Percentiles rank a stretch among this genome's conserved stretches.
phyloP scores from a whole-genome alignment of 441 rosid genomes.

The Populus hybrid region DNA sequence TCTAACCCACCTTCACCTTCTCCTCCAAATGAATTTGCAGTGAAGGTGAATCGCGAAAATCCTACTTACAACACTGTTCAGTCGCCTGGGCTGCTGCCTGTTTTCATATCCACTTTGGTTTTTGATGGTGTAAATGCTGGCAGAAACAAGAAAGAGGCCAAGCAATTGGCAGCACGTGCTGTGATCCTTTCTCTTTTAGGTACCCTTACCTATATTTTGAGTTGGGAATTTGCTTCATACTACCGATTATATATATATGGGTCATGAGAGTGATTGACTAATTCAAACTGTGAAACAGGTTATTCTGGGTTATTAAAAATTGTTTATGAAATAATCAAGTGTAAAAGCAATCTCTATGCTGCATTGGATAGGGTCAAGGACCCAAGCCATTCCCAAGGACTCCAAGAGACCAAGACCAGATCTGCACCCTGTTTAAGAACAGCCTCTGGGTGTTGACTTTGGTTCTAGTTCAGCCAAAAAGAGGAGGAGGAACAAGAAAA shows the following conservation, averaged over 20 bases:
- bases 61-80: conserved; percentile 38
- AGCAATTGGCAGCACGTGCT: conserved; percentile 51
- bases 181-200: conserved; percentile 45
- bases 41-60: conserved; percentile 30
- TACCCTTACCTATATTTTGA: conserved; percentile 14
- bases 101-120: conserved; percentile 37
- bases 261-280: neutral
- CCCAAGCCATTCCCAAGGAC: conserved; percentile 1
- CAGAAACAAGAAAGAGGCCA: conserved; percentile 57
- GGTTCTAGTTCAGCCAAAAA: conserved; percentile 19
- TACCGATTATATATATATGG: neutral
- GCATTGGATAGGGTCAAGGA: conserved; percentile 23
- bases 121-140: conserved; percentile 33
- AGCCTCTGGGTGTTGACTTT: conserved; percentile 1
- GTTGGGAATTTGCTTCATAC: neutral
- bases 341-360: conserved; percentile 32
- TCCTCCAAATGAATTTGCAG: conserved; percentile 40
- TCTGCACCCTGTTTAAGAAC: conserved; percentile 13
- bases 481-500: conserved; percentile 23
- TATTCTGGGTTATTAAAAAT: conserved; percentile 19
- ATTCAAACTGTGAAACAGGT: conserved; percentile 25
- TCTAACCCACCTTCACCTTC: neutral
- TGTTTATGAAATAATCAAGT: conserved; percentile 34
- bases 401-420: conserved; percentile 16
- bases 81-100: conserved; percentile 21